Percentiles rank a stretch among this genome's conserved stretches.
Evolutionary conservation across 768 basidiomycete genomes (phyloP).

Genomic region (Lepiota venenata): DNA sequence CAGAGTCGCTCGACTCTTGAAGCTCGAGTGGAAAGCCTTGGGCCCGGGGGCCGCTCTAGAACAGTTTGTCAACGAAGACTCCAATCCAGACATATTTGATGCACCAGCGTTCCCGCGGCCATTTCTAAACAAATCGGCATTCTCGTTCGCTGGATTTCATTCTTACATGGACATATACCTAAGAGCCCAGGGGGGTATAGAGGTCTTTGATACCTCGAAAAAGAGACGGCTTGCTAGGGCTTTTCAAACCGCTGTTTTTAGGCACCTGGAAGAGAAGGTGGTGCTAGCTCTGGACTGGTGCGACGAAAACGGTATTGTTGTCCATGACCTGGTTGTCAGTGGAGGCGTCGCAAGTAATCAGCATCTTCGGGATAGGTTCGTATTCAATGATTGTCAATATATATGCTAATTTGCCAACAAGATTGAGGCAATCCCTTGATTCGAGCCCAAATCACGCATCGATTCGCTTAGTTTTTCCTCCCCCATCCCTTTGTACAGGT

Average conservation of each 20-base stretch:
- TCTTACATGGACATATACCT: conserved; percentile 65
- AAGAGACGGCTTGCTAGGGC: conserved; percentile 55
- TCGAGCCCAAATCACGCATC: conserved; percentile 14
- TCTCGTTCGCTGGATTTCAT: conserved; percentile 81
- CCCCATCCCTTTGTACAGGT: conserved; percentile 81
- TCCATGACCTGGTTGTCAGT: conserved; percentile 72
- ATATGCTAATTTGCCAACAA: conserved; percentile 12
- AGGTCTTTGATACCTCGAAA: conserved; percentile 33
- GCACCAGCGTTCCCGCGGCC: conserved; percentile 44
- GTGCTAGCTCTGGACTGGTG: conserved; percentile 48
- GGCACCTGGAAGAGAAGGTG: conserved; percentile 76
- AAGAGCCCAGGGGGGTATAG: conserved; percentile 35
- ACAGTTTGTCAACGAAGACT: conserved; percentile 48
- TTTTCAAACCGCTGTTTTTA: conserved; percentile 72
- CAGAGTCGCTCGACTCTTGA: conserved; percentile 71
- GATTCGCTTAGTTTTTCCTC: conserved; percentile 67
- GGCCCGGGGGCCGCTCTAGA: conserved; percentile 86
- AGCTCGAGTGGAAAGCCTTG: conserved; percentile 55
- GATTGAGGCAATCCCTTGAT: conserved; percentile 21
- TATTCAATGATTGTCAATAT: neutral
- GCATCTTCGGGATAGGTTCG: conserved; percentile 63
- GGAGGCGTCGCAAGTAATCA: conserved; percentile 93
- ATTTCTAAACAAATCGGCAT: conserved; percentile 52
- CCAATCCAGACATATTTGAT: conserved; percentile 22
- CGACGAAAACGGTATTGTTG: conserved; percentile 31